Base-by-base conservation (phyloP, 495 filamentous ascomycete genomes). In the Penicillium waksmanii region DNA sequence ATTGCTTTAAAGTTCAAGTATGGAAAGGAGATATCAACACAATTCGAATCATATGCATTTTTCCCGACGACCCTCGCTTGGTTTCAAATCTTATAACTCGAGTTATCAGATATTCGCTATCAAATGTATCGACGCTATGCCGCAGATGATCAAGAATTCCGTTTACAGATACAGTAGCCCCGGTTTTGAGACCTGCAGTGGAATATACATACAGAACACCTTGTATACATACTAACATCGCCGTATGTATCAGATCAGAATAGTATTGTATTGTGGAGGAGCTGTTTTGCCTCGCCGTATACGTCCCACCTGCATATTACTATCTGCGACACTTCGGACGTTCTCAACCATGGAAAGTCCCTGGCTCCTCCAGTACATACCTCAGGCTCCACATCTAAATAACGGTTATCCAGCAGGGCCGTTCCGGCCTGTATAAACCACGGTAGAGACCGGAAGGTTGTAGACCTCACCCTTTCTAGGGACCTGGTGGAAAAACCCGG, bases 321-420 rank as follows among this genome's bases (percentile, higher is more conserved):
- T 55, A 44, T 49, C 58, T 53, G 43, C 58, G 36, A 49, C 34
- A 62, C 18, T 25, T 51, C 8, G 33, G 51, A 13, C 34, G 43
- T 31, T 21, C 19, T 11, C 44, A 61, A 63, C 61, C 67, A 61
- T 64, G 53, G 63, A 58, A 64, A 66, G 42, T 23, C 19, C 31
- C 42, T 25, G 21, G 11, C 12, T 23, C 54, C 11, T 58, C 36
- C 40, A 57, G 31, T 65, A 59, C 59, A 55, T 56, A 59, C 57
- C 44, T 31, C 43, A 44, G 51, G 51, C 65, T 68, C 67, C 65
- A 68, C 67, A 18, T 54, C 18, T 50, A 48, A 63, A 63, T 57
- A 67, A 58, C 62, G 67, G 67, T 66, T 67, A 35, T 64, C n/a
- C 19, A 52, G 54, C 60, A 68, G 67, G 67, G 62, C 65, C 65